Evolutionary conservation across 106 monocot genomes (phyloP).

Genomic region (Dioscorea alata): DNA sequence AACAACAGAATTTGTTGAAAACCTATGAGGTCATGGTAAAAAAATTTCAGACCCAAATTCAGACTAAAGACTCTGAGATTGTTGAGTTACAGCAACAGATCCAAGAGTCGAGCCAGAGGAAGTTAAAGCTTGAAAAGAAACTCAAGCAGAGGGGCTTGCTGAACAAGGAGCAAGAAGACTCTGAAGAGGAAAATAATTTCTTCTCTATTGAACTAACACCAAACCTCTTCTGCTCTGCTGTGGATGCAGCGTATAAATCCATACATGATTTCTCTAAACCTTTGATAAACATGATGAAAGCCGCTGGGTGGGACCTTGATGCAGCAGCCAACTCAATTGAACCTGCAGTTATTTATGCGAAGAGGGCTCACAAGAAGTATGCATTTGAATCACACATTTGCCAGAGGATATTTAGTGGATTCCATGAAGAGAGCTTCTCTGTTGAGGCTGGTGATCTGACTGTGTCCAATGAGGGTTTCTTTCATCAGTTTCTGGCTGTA

Average conservation of each 20-base stretch:
- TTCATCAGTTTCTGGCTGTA: constrained; percentile 57
- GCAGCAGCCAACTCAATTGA: constrained; percentile 59
- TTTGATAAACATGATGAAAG: constrained; percentile 83
- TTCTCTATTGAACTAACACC: constrained; percentile 59
- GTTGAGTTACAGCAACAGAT: constrained; percentile 74
- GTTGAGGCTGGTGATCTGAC: constrained; percentile 22
- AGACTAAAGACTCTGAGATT: constrained; percentile 75
- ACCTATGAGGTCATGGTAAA: constrained; percentile 83
- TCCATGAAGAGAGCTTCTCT: constrained; percentile 56
- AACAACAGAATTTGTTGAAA: constrained; percentile 78
- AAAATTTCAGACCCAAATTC: constrained; percentile 91
- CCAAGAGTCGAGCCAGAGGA: constrained; percentile 65
- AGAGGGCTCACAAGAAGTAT: constrained; percentile 85
- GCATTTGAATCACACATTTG: constrained; percentile 78
- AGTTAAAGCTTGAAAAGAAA: constrained; percentile 68
- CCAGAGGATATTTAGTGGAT: constrained; percentile 57
- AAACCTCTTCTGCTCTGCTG: constrained; percentile 46
- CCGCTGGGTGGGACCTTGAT: constrained; percentile 81
- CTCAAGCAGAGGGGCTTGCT: constrained; percentile 55
- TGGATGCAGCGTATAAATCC: constrained; percentile 41
- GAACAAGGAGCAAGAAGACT: constrained; percentile 34
- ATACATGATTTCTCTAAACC: constrained; percentile 85
- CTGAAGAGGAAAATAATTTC: constrained; percentile 37
- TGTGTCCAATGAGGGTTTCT: constrained; percentile 39
- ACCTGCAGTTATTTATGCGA: constrained; percentile 43